Base-by-base conservation (phyloP, 2,329 filamentous ascomycete genomes). In the Raffaelea deltoideospora region DNA sequence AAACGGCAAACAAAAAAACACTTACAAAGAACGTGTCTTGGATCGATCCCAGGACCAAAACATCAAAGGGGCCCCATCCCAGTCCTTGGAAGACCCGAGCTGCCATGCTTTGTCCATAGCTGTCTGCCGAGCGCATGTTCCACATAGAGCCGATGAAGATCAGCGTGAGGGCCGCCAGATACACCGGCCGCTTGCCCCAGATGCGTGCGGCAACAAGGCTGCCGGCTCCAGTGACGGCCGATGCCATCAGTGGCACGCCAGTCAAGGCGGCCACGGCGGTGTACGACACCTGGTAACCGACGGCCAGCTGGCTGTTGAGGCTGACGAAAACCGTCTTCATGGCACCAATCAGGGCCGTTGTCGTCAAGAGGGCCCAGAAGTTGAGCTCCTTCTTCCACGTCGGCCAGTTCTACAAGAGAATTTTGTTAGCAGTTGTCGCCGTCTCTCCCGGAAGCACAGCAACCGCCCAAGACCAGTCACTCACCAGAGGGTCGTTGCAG, bases 11-110 rank as follows among this genome's bases (percentile, higher is more conserved):
- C 7, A 22, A 5, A 18, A 8, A 22, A 15, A 14, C 10, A 51
- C 65, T 51, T 49, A 72, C 69, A 47, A 69, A 74, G 48, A 63
- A 75, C 2, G 65, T 66, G 44, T 76, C 71, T 33, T 69, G 61
- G 34, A 76, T 65, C 2, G 64, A 67, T 2, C 59, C 60, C 23
- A 65, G 51, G 22, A 71, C 55, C 28, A 75, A 50, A 5, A 60
- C 63, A 44, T 76, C 71, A 41, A 74, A 70, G 10, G 64, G 62
- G 6, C 70, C 70, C 65, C 71, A 72, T n/a, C 65, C 70, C 0
- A 75, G 38, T 1, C 69, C 69, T 46, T 74, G 68, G 24, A 75
- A 57, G 15, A 70, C 47, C 10, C 71, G 59, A 3, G 68, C 64
- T 0, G 58, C 60, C 60, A 73, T 63, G 46, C 63, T 65, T 38